A percentile compares a stretch with the other conserved stretches of the same genome.
These are phyloP conservation scores for Neonectria coccinea DNA, from an alignment of 2,329 filamentous ascomycete species.

Conservation along the genomic window DNA sequence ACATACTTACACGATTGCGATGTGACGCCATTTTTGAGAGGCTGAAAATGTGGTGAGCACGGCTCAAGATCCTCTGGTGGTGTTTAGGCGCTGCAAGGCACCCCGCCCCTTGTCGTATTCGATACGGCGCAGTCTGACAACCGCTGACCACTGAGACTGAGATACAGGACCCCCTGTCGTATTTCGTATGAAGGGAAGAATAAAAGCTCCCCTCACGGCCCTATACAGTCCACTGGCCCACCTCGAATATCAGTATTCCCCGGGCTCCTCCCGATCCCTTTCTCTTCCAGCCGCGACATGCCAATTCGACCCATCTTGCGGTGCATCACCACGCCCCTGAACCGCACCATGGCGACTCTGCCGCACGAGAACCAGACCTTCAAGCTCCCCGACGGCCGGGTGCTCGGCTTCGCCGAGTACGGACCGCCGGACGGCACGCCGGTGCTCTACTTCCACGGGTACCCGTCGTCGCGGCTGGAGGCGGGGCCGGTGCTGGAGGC, in stretches of 20 bases:
- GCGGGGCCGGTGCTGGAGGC: conserved; percentile 42
- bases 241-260: not conserved
- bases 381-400: conserved; percentile 54
- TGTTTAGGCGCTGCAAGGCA: not conserved
- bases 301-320: not conserved
- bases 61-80: not conserved
- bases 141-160: too few species aligned
- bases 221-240: not conserved
- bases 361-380: conserved; percentile 42
- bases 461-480: conserved; percentile 56
- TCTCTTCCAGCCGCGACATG: not conserved
- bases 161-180: conserved; percentile 3
- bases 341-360: conserved; percentile 15
- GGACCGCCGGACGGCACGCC: conserved; percentile 49
- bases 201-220: not conserved
- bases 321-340: not conserved
- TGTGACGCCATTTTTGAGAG: not conserved
- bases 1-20: too few species aligned
- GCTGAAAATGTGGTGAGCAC: not conserved
- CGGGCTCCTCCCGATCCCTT: not conserved
- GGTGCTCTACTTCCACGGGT: conserved; percentile 57
- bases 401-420: conserved; percentile 56
- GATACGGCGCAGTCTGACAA: not conserved
- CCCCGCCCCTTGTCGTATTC: conserved; percentile 22
- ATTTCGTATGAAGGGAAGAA: conserved; percentile 7